Evolutionary conservation across 441 rosid species (phyloP).

Genomic region (Macaranga tanarius): DNA sequence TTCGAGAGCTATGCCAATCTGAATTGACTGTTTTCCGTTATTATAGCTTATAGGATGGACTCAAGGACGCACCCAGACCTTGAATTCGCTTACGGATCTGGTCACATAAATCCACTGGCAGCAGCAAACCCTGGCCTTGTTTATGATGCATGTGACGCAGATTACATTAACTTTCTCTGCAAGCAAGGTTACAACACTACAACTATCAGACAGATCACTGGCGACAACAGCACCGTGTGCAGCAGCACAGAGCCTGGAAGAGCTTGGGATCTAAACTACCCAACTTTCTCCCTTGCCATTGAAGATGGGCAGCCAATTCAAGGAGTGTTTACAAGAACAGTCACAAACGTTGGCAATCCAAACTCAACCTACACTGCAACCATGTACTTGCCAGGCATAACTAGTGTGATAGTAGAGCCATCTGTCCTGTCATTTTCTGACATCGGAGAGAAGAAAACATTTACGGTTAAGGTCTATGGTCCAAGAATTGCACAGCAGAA

Average conservation of each 20-base stretch:
- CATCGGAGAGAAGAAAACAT: constrained; percentile 49
- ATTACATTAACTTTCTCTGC: constrained; percentile 72
- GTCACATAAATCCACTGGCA: constrained; percentile 54
- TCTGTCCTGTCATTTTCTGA: constrained; percentile 38
- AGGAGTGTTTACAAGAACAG: constrained; percentile 50
- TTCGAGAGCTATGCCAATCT: background rate
- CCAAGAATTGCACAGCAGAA: constrained; percentile 31
- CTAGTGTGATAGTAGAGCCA: constrained; percentile 45
- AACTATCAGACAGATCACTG: constrained; percentile 45
- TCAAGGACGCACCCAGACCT: constrained; percentile 53
- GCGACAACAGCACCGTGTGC: constrained; percentile 39
- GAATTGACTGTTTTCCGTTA: background rate
- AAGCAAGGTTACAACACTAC: constrained; percentile 51
- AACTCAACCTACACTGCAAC: constrained; percentile 39
- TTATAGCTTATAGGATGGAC: constrained; percentile 62
- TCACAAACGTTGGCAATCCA: constrained; percentile 58
- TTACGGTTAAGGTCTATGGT: constrained; percentile 39
- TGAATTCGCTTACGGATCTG: constrained; percentile 66
- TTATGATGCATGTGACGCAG: constrained; percentile 54
- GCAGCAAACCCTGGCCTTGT: constrained; percentile 66
- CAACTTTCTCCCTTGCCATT: constrained; percentile 53
- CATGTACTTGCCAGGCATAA: constrained; percentile 38
- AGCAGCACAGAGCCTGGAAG: constrained; percentile 44
- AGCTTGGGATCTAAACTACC: constrained; percentile 66
- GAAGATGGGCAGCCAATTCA: constrained; percentile 35